Evolutionary conservation across 2,329 filamentous ascomycete species (phyloP), one percentile per base, ranked within the genome.

Genomic region (Penicillium sp.): DNA sequence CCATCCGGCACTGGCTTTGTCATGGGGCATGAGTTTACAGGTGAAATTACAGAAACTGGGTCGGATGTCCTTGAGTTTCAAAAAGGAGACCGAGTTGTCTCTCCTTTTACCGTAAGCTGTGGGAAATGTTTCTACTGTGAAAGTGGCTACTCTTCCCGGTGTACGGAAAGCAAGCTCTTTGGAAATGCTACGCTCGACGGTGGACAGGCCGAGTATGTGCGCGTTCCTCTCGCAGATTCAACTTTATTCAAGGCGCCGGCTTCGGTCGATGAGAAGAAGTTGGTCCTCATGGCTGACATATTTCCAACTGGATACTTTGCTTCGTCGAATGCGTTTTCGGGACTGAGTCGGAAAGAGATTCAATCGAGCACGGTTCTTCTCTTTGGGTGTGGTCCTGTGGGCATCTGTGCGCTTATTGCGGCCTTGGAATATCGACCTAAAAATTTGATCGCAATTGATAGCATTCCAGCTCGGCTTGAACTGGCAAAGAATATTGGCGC

Each of bases 231-330:
- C 42, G 92, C 92, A 1, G 91, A 95, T 64, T 84, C 85, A 10
- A 95, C 91, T 0, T 83, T 88, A 7, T 81, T 92, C 63, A 86
- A 85, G 60, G 87, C 90, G 0, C 88, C 89, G 0, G 70, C 82
- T 0, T 81, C 80, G 3, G 87, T 94, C 55, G 84, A 87, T 16
- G 87, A 92, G 64, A 83, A 88, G 59, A 86, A 86, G 34, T 77
- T 95, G 27, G 85, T 95, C 5, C 79, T 96, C 2, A 95, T 96
- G 91, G 90, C 90, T 4, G 91, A 96, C 69, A 95, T 96, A 63
- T 94, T 93, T 72, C 91, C 91, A 0, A 90, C 86, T 0, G 74
- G 92, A 1, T 95, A 84, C 74, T 95, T 91, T 63, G 91, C 89
- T 1, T 89, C 89, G 1, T 80, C 82, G 48, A 92, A 90, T 65